Evolutionary conservation across 495 filamentous ascomycete genomes (phyloP), one percentile per base, ranked within the genome.

Genomic region (Penicillium paradoxum): DNA sequence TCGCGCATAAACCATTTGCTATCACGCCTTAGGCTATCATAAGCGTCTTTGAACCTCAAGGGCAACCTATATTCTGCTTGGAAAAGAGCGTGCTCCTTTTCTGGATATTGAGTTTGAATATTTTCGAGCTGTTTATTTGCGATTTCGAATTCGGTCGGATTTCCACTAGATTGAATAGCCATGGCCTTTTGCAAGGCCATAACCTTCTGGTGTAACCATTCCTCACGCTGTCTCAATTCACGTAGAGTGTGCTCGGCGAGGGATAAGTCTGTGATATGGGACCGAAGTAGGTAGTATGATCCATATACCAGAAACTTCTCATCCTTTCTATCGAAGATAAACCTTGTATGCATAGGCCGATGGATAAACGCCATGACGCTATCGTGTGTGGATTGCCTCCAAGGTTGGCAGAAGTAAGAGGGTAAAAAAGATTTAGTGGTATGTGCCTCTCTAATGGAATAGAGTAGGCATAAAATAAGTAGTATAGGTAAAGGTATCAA

Each of bases 1-100:
- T 49, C 2, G 0, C 45, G 45, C 53, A 55, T 55, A 25, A 44
- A 49, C 53, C 45, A 55, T 38, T 30, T 44, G 15, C 19, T 2
- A 44, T 49, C 29, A 30, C 21, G 37, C 21, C 52, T 54, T 43
- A 49, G 3, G 0, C 7, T 7, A 29, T 54, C 44, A 41, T 49
- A 37, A 0, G 17, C 6, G 8, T 25, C 0, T 11, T 48, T 43
- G 4, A 21, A 22, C 8, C 6, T 30, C 7, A 13, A 1, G 14
- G 6, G 2, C 13, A 54, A 10, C 52, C 48, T 49, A 33, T 17
- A 30, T 6, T 48, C 44, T 9, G 15, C 33, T 45, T 34, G 34
- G 33, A 39, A 53, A 30, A 45, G 34, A 13, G 19, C 33, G 24
- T 46, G 22, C 24, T 53, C 51, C 10, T 33, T 38, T 30, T 2